Evolutionary conservation across 192 early-diverging fungal genomes (phyloP), one percentile per base, ranked within the genome.

Genomic region (Linnemannia exigua): DNA sequence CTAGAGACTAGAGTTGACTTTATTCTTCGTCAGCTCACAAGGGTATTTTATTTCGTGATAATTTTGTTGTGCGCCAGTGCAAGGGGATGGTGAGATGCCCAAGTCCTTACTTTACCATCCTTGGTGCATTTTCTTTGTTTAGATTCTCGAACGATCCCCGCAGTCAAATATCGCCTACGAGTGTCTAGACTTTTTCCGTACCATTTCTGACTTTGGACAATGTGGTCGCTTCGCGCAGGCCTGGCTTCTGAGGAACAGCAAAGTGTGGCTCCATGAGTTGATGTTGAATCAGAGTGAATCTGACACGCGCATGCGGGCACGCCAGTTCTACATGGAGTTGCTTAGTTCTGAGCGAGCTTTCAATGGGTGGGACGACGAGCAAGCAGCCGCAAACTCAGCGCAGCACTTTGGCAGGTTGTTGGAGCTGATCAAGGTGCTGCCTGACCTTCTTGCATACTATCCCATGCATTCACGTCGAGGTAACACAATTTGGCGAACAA

Each of bases 341-440:
- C 16, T 86, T 41, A 79, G 77, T 50, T 86, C 84, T n/a, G 78
- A 86, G 44, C 51, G 78, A 12, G 84, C 84, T 25, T 86, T 86
- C 75, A 86, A 86, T 48, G 84, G 70, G 11, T 86, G 84, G 84
- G 75, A 58, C 28, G 84, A 86, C 33, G 78, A 75, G 16, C 37
- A 80, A 31, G 77, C 84, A 15, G 79, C 74, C 16, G 6, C 16
- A 3, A 74, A 70, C 0, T 79, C 74, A 19, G 47, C 37, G 0
- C 67, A 70, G 28, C 84, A 86, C 51, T 86, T 86, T 69, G 46
- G 9, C 5, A 67, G 46, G 46, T 70, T 86, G 0, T 51, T 86
- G 66, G 72, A 80, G 20, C 19, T 86, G 22, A 47, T 86, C 78
- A 75, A 70, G 22, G 37, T 36, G 8, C 28, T 86, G n/a, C 77